Base-by-base conservation (phyloP, 495 filamentous ascomycete species). In the Physcia stellaris region DNA sequence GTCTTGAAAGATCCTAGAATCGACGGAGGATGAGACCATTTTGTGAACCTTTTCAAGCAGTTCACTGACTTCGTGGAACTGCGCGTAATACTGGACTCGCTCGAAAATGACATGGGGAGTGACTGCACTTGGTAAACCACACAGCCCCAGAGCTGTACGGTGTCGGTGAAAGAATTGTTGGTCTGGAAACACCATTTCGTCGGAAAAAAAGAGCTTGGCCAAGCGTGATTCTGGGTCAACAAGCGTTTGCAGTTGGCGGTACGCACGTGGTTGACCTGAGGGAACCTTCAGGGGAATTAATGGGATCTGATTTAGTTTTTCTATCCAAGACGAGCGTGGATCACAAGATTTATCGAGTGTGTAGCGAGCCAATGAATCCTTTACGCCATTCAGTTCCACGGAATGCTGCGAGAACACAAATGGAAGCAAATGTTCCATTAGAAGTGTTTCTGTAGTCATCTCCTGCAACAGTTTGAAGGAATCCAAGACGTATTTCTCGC, bases 141-240 rank as follows among this genome's bases (percentile, higher is more conserved):
- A 50, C 4, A 26, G 36, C 28, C 19, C 24, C 10, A 61, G 30
- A 9, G 40, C 32, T 12, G 22, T 22, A 5, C 38, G 42, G 30
- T 53, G 53, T 1, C 39, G 31, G 16, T 26, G 17, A 32, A 50
- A 48, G 32, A 63, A 54, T 0, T 32, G 35, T 6, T 13, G n/a
- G 1, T 49, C 41, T 17, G 57, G 56, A 41, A 54, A 45, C 6
- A 57, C 38, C 33, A 46, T 43, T 37, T 63, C 58, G 17, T 58
- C 45, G 5, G 45, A 35, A 28, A 58, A 57, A 29, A 41, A 61
- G 3, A 63, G 37, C 4, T 21, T 27, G 27, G 33, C 37, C 4
- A 54, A 17, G 0, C 30, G 40, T n/a, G 46, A 36, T 2, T 15
- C 13, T 15, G 48, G 53, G 41, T 52, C 45, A 11, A 56, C n/a